Evolutionary conservation across 176 grass and related monocot species (phyloP), one percentile per base, ranked within the genome.

Genomic region (Carex cristatella): DNA sequence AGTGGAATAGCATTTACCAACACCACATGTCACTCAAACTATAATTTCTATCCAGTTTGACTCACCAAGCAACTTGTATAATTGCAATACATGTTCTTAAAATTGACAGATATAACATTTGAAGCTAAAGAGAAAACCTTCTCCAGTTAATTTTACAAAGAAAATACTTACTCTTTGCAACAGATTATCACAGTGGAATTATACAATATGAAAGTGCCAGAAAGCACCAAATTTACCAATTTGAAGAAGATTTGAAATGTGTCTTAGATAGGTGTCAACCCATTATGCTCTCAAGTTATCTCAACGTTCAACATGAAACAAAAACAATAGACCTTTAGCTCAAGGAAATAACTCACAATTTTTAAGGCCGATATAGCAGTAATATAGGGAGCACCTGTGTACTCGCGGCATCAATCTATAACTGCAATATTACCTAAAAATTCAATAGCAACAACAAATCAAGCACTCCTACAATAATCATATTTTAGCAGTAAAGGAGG

Each of bases 1-100:
- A 23, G 23, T 97, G 70, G 51, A 91, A 77, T 82, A 57, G 32
- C 83, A 90, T 71, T 80, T 13, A 66, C 31, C 38, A 61, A 82
- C 58, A 19, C 58, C 65, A 69, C 15, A 38, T 38, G 13, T 10
- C 33, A 66, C 12, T 37, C 32, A 5, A 67, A 33, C 15, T 69
- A 3, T 32, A 56, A 69, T 65, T 30, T 30, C 32, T 33, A 16
- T 69, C 64, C 30, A 9, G 48, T 64, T 44, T 83, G 12, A 83
- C 42, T 83, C n/a, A 46, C 23, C 23, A 23, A 46, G 57, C 40
- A 38, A 64, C 1, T 68, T 68, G 4, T 16, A 68, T 15, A 68
- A 35, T 66, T 33, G 30, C 10, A 33, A 66, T 33, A 31, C 16
- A 61, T 61, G 11, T 14, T 33, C 16, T 62, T 82, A 11, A 37